phyloP scores from a whole-genome alignment of 441 rosid genomes.

The Brassica balearica region DNA sequence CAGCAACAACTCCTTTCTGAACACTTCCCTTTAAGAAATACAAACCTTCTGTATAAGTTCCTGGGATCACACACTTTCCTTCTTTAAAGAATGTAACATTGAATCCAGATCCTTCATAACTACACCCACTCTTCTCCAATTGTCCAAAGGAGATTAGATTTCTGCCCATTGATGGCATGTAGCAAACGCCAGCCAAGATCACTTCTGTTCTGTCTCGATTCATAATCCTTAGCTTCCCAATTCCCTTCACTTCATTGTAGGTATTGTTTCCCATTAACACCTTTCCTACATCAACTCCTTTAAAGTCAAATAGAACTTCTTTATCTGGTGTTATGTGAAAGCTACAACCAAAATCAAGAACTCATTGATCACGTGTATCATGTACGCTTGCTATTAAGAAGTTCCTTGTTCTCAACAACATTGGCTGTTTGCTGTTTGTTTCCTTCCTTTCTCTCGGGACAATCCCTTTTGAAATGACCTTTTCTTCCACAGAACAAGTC shows the following conservation, averaged over 20 bases:
- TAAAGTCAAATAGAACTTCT: background rate
- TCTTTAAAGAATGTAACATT: background rate
- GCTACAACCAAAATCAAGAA: background rate
- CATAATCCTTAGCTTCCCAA: background rate
- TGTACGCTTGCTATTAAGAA: background rate
- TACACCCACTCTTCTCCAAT: background rate
- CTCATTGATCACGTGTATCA: background rate
- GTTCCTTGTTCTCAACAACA: background rate
- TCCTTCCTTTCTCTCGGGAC: background rate
- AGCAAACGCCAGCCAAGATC: background rate
- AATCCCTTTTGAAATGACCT: background rate
- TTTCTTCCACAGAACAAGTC: background rate
- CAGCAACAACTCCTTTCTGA: too few relatives aligned
- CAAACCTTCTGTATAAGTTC: background rate
- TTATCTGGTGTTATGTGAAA: background rate
- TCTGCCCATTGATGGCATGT: background rate
- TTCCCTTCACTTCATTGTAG: background rate
- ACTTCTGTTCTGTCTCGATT: background rate
- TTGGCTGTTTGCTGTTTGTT: background rate
- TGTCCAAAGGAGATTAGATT: background rate
- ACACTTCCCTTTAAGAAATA: too few relatives aligned
- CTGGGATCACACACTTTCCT: background rate
- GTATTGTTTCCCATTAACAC: background rate
- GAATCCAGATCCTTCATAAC: background rate
- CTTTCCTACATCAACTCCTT: background rate